These are phyloP conservation scores for Mariannaea sp. DNA, from an alignment of 2,329 filamentous ascomycete species.

Conservation along the genomic window DNA sequence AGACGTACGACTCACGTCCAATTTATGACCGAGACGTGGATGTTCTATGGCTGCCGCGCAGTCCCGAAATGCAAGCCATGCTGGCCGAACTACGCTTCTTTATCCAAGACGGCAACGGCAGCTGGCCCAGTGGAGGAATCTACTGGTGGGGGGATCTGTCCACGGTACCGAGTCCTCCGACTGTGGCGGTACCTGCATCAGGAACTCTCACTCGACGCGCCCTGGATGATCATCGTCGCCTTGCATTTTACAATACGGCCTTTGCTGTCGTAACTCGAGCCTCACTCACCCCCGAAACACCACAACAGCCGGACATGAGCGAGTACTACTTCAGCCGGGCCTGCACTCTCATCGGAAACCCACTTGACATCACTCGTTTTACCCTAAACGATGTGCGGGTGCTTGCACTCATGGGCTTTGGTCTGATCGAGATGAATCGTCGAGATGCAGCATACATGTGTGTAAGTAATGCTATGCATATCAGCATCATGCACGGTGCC, in stretches of 20 bases:
- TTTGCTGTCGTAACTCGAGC: slow-evolving; percentile 49
- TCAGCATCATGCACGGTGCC: slow-evolving; percentile 54
- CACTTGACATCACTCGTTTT: slow-evolving; percentile 49
- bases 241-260: slow-evolving; percentile 53
- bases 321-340: slow-evolving; percentile 53
- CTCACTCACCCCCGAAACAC: slow-evolving; percentile 23
- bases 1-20: slow-evolving; percentile 53
- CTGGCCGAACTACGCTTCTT: slow-evolving; percentile 49
- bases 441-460: slow-evolving; percentile 55
- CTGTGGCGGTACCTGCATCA: slow-evolving; percentile 16
- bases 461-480: slow-evolving; percentile 52
- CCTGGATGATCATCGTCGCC: slow-evolving; percentile 41
- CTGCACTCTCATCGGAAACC: slow-evolving; percentile 50
- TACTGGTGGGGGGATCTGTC: slow-evolving; percentile 54
- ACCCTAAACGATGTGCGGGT: slow-evolving; percentile 51
- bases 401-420: slow-evolving; percentile 54
- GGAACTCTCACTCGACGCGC: slow-evolving; percentile 27
- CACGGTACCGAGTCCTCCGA: slow-evolving; percentile 37
- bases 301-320: slow-evolving; percentile 42
- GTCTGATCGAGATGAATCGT: slow-evolving; percentile 55
- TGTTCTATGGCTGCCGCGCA: slow-evolving; percentile 46
- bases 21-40: slow-evolving; percentile 46
- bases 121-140: slow-evolving; percentile 52
- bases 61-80: slow-evolving; percentile 45
- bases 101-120: slow-evolving; percentile 51